Base-by-base conservation (phyloP, 176 grass and related monocot genomes). In the Poa annua region DNA sequence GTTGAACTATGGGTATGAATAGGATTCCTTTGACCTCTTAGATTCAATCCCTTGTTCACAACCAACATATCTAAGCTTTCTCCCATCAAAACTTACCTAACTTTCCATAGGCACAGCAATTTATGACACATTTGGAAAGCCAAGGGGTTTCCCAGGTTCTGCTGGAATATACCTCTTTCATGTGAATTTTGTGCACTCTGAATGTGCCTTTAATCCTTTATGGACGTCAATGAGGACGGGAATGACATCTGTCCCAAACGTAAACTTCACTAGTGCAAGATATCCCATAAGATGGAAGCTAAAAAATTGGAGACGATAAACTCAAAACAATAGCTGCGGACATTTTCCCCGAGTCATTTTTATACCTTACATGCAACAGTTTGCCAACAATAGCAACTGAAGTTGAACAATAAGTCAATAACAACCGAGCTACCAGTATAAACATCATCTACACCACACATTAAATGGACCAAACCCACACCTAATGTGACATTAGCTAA, bases 381-480 rank as follows among this genome's bases (percentile, higher is more conserved):
- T 75, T 75, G 56, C 20, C 35, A 32, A 67, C 21, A 55, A 12
- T 72, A 38, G 7, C 77, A 81, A 77, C 32, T n/a, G 34, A 77
- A 89, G 44, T 63, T 77, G 21, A 65, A 86, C 83, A 52, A 34
- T 74, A 74, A 74, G 70, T 32, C 70, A 48, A 71, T 59, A 47
- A 71, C 48, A 82, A 66, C 11, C 39, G 19, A 72, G 55, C 73
- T 42, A 83, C 68, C 80, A 51, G 59, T 86, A 87, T 90, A 53
- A 83, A 86, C 75, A 83, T 90, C 75, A 86, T 80, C 73, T 87
- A 86, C 50, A 79, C 56, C 44, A 73, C 59, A 36, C 21, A 55
- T 50, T 49, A 76, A 77, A 83, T 6, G 47, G 26, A 48, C 50
- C 17, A 39, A 71, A 71, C 54, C 24, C 7, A 48, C 5, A 53